A percentile compares a stretch with the other conserved stretches of the same genome.
Evolutionary conservation across 192 early-diverging fungal genomes (phyloP).

Genomic region (Backusella tarrabulga): DNA sequence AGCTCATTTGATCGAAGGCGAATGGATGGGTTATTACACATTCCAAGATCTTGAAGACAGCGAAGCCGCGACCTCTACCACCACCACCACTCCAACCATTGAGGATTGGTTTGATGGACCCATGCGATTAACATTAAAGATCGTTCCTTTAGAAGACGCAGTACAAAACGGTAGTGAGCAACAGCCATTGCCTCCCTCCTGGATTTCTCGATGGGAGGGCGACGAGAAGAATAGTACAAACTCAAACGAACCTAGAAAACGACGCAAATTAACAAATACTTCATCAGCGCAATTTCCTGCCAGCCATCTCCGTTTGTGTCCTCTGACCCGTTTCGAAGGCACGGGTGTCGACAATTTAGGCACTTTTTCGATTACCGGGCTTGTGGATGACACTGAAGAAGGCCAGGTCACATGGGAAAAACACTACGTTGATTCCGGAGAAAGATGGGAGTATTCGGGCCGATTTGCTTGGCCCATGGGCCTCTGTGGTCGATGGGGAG

Average conservation of each 20-base stretch:
- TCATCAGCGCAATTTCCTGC: conserved; percentile 20
- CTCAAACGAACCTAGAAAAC: conserved; percentile 6
- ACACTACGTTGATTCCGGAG: conserved; percentile 29
- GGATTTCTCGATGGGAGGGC: conserved; percentile 12
- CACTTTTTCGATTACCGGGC: conserved; percentile 27
- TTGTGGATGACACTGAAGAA: conserved; percentile 36
- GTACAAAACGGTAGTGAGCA: neutral
- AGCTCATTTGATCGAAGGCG: conserved; percentile 35
- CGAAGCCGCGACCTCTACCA: neutral
- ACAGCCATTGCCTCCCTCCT: neutral
- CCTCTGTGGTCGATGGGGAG: conserved; percentile 36
- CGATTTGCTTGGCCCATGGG: conserved; percentile 37
- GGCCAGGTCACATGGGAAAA: conserved; percentile 39
- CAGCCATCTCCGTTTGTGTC: conserved; percentile 19
- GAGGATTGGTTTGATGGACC: conserved; percentile 40
- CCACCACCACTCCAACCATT: neutral
- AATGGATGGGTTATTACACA: conserved; percentile 43
- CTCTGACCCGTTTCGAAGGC: conserved; percentile 36
- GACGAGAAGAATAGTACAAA: conserved; percentile 5
- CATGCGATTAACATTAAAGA: conserved; percentile 30
- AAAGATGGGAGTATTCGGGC: conserved; percentile 38
- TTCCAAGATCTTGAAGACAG: conserved; percentile 29
- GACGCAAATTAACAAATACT: conserved; percentile 10
- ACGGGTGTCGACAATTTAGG: conserved; percentile 33
- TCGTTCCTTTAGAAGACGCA: conserved; percentile 29